Evolutionary conservation across 192 early-diverging fungal genomes (phyloP).

Genomic region (Diversispora epigaea): DNA sequence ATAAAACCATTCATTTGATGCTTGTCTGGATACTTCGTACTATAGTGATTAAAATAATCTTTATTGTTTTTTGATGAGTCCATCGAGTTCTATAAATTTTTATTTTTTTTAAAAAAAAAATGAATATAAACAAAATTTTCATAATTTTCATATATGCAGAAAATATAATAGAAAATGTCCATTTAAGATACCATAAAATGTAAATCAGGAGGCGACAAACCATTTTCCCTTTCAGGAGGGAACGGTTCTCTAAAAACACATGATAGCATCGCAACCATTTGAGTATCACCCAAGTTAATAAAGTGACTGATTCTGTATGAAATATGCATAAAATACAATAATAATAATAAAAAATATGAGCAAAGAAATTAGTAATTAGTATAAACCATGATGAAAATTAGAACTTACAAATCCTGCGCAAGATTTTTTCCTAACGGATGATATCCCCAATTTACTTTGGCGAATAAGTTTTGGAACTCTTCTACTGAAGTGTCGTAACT

Average conservation of each 20-base stretch:
- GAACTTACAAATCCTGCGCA: constrained; percentile 54
- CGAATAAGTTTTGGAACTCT: constrained; percentile 35
- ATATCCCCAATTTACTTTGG: constrained; percentile 56
- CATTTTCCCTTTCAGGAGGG: background rate
- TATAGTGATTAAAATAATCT: constrained; percentile 23
- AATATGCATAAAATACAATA: constrained; percentile 14
- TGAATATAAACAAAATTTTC: background rate
- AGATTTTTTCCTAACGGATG: constrained; percentile 60
- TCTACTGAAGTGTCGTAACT: constrained; percentile 39
- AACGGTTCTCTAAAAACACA: constrained; percentile 58
- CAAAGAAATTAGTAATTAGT: background rate
- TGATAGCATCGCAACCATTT: constrained; percentile 62
- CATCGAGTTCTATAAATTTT: background rate
- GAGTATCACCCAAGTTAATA: constrained; percentile 59
- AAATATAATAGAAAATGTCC: too few species aligned
- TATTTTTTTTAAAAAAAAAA: background rate
- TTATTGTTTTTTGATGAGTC: background rate
- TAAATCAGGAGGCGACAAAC: background rate
- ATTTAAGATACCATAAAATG: background rate
- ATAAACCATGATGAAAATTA: background rate
- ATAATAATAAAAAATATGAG: background rate
- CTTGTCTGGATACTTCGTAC: background rate
- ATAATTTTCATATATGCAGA: constrained; percentile 19
- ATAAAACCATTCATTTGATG: background rate
- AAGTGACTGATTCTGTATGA: constrained; percentile 51